Evolutionary conservation across 179 eudicot species (phyloP).

Genomic region (Carnegiea gigantea): DNA sequence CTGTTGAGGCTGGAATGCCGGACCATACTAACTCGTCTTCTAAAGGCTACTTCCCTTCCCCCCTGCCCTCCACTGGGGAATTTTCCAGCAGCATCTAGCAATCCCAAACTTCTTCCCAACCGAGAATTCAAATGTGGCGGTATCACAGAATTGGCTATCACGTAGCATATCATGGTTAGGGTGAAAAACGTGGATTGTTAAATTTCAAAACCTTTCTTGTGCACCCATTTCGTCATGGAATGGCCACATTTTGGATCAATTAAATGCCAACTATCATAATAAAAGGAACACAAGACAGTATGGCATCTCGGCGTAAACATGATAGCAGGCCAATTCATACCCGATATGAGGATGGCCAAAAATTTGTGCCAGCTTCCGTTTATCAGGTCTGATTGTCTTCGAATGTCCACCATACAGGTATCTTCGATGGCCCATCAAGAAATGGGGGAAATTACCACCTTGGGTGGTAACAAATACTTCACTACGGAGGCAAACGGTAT

Average conservation of each 20-base stretch:
- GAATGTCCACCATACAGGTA: conserved; percentile 88
- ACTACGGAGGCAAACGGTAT: conserved; percentile 91
- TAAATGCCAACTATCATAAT: background rate
- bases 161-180: too few species aligned
- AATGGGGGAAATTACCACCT: conserved; percentile 94
- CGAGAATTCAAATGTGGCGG: too few species aligned
- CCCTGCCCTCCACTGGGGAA: background rate
- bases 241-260: too few species aligned
- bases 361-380: conserved; percentile 74
- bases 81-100: background rate
- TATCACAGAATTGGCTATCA: too few species aligned
- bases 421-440: conserved; percentile 88
- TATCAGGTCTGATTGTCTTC: conserved; percentile 87
- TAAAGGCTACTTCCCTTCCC: background rate
- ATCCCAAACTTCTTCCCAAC: background rate
- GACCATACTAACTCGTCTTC: background rate
- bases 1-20: background rate
- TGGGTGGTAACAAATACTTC: conserved; percentile 97
- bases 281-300: background rate
- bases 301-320: background rate
- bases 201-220: too few species aligned
- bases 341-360: conserved; percentile 86
- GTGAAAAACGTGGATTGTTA: too few species aligned
- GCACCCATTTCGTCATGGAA: too few species aligned
- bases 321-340: conserved; percentile 36